Percentiles rank a stretch among this genome's conserved stretches.
phyloP scores from a whole-genome alignment of 352 stramenopile genomes.

The Globisporangium cylindrosporum region DNA sequence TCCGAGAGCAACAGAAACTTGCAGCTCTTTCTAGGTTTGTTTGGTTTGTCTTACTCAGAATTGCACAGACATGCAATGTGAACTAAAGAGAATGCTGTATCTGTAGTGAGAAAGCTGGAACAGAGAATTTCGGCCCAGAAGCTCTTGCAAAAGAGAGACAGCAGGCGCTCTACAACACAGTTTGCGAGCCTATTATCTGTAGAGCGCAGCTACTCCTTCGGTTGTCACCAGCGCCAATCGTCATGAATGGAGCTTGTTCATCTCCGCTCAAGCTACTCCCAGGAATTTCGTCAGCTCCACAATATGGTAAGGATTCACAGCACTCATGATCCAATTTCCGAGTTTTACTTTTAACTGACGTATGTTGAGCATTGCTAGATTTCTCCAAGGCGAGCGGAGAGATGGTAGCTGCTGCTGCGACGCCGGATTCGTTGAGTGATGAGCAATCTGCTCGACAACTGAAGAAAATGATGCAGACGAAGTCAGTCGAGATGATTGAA shows the following conservation, averaged over 20 bases:
- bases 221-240: slow-evolving; percentile 47
- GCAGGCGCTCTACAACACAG: slow-evolving; percentile 65
- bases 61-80: background rate
- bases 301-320: slow-evolving; percentile 40
- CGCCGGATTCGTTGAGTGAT: slow-evolving; percentile 14
- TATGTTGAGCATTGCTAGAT: slow-evolving; percentile 22
- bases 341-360: background rate
- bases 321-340: background rate
- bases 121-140: slow-evolving; percentile 30
- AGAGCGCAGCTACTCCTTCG: slow-evolving; percentile 66
- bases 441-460: slow-evolving; percentile 56
- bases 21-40: slow-evolving; percentile 38
- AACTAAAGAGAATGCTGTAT: background rate
- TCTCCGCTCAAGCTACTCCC: slow-evolving; percentile 69
- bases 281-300: slow-evolving; percentile 53
- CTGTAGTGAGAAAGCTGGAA: slow-evolving; percentile 33
- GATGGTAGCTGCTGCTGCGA: background rate
- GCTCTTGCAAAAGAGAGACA: slow-evolving; percentile 67
- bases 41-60: too few relatives aligned
- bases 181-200: slow-evolving; percentile 77
- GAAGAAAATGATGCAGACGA: slow-evolving; percentile 67
- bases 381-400: slow-evolving; percentile 24
- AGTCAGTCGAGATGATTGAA: slow-evolving; percentile 72
- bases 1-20: slow-evolving; percentile 85
- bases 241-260: slow-evolving; percentile 20